Evolutionary conservation across 495 filamentous ascomycete genomes (phyloP).

Genomic region (Diplogelasinospora grovesii): DNA sequence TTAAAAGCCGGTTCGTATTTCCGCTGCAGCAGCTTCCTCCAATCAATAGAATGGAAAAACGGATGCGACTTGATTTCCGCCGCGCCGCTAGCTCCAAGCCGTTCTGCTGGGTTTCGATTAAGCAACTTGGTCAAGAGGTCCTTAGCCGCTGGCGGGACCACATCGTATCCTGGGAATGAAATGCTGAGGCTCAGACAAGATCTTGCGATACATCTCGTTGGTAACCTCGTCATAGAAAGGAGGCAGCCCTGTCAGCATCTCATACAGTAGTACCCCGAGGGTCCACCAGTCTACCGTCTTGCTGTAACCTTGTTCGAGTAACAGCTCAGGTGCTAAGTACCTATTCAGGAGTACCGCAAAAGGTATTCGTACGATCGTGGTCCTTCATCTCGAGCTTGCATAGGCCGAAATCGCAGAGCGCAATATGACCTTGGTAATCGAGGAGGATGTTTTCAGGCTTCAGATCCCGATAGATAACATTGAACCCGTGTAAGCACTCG

Average conservation of each 20-base stretch:
- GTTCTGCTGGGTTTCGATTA: conserved; percentile 79
- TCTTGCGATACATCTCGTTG: conserved; percentile 99
- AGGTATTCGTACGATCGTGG: conserved; percentile 96
- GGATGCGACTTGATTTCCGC: conserved; percentile 98
- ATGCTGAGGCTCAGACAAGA: conserved; percentile 87
- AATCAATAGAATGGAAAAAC: conserved; percentile 98
- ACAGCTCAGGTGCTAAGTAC: conserved; percentile 91
- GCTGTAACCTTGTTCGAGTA: conserved; percentile 92
- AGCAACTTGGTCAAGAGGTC: conserved; percentile 84
- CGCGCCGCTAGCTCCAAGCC: conserved; percentile 86
- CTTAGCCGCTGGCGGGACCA: conserved; percentile 90
- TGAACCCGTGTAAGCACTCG: conserved; percentile 97
- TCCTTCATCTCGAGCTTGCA: conserved; percentile 99
- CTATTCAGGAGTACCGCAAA: conserved; percentile 97
- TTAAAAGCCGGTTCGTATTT: conserved; percentile 99
- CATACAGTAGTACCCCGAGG: conserved; percentile 91
- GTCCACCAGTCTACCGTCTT: conserved; percentile 99
- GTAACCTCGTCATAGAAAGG: conserved; percentile 99
- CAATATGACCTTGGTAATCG: conserved; percentile 97
- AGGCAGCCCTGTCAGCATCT: conserved; percentile 98
- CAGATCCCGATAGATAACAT: conserved; percentile 97
- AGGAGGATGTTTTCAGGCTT: conserved; percentile 99
- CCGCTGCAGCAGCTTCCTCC: conserved; percentile 92
- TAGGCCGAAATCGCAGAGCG: conserved; percentile 95
- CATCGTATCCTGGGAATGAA: conserved; percentile 61